Evolutionary conservation across 805 yeast genomes (phyloP), one percentile per base, ranked within the genome.

Genomic region (Kodamaea neixiangensis): DNA sequence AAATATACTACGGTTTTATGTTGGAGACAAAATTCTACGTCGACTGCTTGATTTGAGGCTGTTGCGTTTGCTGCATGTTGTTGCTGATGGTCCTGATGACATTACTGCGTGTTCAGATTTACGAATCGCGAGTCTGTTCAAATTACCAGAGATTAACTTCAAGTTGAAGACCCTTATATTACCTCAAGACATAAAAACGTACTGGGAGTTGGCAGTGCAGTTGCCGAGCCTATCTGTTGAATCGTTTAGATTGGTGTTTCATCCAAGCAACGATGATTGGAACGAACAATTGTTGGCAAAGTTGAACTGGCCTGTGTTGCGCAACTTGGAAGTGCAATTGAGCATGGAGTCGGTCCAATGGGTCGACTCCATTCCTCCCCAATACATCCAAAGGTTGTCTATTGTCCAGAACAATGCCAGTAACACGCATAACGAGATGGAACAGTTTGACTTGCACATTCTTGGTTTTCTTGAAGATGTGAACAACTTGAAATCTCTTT

Each of bases 361-460:
- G 33, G 31, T 39, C 22, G 35, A 33, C 40, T 17, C 29, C 9
- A 25, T 44, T 6, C 51, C 51, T 6, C 35, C 31, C n/a, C 35
- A 29, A 21, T 68, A 47, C 48, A 68, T 66, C 68, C 72, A 57
- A 52, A 68, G 61, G 57, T 67, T 64, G 49, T 72, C 77, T 49
- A 64, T 71, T n/a, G 56, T 66, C 4, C 74, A 71, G 47, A 55
- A 46, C 19, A 70, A 68, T 29, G 60, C 62, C 19, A 65, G 72
- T 1, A 62, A 55, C 81, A 54, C 56, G 13, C 75, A 71, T 57
- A 54, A 54, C 5, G 58, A 52, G 42, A 66, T 60, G 50, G 71
- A 68, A 53, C 78, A 62, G 68, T 80, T 60, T 64, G 81, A 51
- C 73, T 77, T 48, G 84, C 82, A 62, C 68, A 67, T 80, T 3